Base-by-base conservation (phyloP, 1,284 basidiomycete genomes). In the Lentinus polychrous region DNA sequence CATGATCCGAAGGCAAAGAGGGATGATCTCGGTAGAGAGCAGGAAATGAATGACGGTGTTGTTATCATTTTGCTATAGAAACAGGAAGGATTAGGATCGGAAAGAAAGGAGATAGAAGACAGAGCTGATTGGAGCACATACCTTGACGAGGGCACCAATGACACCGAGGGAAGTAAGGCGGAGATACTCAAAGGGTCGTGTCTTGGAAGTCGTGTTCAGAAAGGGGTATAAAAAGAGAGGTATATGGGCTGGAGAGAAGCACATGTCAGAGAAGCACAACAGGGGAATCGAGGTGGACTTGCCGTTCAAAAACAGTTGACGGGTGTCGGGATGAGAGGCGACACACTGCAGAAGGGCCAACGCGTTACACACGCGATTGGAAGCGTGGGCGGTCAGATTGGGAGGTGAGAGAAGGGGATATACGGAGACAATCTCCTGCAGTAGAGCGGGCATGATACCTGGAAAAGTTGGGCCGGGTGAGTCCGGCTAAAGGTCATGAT, bases 311-410 rank as follows among this genome's bases (percentile, higher is more conserved):
- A 97, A 97, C 18, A 96, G 76, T 56, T 92, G 88, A 49, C 94
- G 78, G 2, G 94, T 97, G 59, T 97, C 94, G 2, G 90, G 81
- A 65, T 97, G 94, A 50, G 91, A 94, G 17, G 94, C 96, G 33
- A 99, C 96, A 64, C 96, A 99, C 72, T 99, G 96, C 43, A 99
- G 73, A 40, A 99, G 80, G 5, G 96, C 96, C 34, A 99, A 83
- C 14, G 96, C 96, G 67, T 99, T 99, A 76, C 96, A 99, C 40
- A 99, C 96, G 46, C 96, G 85, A 67, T 99, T 99, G n/a, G 93
- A 96, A 44, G 94, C 94, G 68, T 97, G 94, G 0, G 96, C 96
- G 2, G 94, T 97, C 46, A 99, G 81, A 54, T 94, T 92, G 2
- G 96, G 95, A 0, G 96, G 96, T 12, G 91, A 92, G 42, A 99